Evolutionary conservation across 192 early-diverging fungal genomes (phyloP), one percentile per base, ranked within the genome.

Genomic region (Phycomyces blakesleeanus): DNA sequence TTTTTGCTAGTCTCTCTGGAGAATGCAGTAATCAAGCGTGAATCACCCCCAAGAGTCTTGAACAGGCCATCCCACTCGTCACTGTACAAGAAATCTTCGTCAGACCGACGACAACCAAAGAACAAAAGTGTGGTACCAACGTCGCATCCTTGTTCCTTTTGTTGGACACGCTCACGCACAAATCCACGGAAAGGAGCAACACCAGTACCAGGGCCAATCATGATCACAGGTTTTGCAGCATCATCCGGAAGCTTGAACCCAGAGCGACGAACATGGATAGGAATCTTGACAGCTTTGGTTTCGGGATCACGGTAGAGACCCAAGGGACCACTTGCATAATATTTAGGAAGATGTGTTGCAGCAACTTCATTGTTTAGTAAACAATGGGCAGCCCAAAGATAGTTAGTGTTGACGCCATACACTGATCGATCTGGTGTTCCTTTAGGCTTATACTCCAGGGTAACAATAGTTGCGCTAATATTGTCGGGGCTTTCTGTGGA

Each of bases 141-240:
- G 63, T 82, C 72, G 29, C 7, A 34, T 11, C 78, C 83, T 24
- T 86, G 75, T 53, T 69, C 59, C 16, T 79, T 84, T 59, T 78
- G 76, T 29, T 72, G 66, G 8, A 88, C 85, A 53, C 97, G 90
- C 73, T 98, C 97, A 57, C 88, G 88, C 14, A 97, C 71, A 67
- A 98, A 98, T 2, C 89, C 97, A 37, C 97, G 85, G 88, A 97
- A 97, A 16, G 97, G 97, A 15, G 97, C 97, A 34, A 98, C 91
- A 52, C 97, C 97, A 6, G 97, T 98, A 25, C 97, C 97, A 16
- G 97, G 97, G 1, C 97, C 97, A 39, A 98, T 78, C 93, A 98
- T 97, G 37, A 98, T 84, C 61, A 98, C 77, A 6, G 97, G 97
- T 18, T 83, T 67, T 10, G 77, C 56, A 41, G 75, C 68, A 64